Evolutionary conservation across 805 yeast genomes (phyloP), one percentile per base, ranked within the genome.

Genomic region (Maudiozyma barnettii): DNA sequence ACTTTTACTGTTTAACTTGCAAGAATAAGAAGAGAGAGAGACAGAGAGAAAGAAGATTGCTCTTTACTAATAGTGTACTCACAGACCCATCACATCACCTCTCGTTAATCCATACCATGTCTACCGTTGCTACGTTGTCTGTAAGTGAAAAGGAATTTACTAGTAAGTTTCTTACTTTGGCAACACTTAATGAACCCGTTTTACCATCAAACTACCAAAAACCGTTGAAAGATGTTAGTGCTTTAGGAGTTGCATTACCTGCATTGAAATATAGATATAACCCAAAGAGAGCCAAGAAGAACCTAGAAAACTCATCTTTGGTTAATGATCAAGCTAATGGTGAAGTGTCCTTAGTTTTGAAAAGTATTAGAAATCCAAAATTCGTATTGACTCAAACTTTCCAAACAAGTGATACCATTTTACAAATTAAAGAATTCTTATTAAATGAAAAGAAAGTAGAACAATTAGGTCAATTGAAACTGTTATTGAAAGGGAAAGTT

Each of bases 351-450:
- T 5, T 75, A 14, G 56, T 63, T 4, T 71, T 86, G 59, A 82
- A 82, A 63, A 82, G 90, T 29, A 75, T 87, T 46, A 79, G 81
- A 55, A 77, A 82, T 4, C 95, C 95, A 5, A 84, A 81, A 58
- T 83, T 85, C 63, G 61, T 67, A 36, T 52, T 68, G 14, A 53
- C 59, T 14, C 51, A 61, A 20, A 51, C 59, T 20, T 55, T 61
- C n/a, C 39, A 50, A 22, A 36, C 51, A 1, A 54, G 58, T 12
- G 65, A 61, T 8, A 65, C 74, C 0, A 55, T 70, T 18, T 51
- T 54, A 33, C 65, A 63, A 44, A 60, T 68, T 18, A 71, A 71
- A 50, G 46, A 57, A 18, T 57, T 53, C 20, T 47, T 65, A n/a
- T 50, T 60, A 1, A 49, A 53, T 8, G 59, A 60, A 1, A 64